A percentile compares a stretch with the other conserved stretches of the same genome.
These are phyloP conservation scores for Oryza longistaminata DNA, from an alignment of 176 grass and related monocot genomes.

Conservation along the genomic window DNA sequence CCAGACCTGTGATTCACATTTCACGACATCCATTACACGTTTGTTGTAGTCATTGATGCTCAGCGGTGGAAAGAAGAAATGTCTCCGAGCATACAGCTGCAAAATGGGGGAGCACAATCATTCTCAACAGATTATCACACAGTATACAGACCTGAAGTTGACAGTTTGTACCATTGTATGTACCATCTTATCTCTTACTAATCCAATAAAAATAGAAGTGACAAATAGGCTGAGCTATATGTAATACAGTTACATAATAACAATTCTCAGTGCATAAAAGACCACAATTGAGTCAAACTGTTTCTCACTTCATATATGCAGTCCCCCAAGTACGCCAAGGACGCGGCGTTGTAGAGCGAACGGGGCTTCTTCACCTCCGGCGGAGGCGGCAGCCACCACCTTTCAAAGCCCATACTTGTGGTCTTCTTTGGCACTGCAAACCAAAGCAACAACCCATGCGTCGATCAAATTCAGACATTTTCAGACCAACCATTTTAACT, in stretches of 20 bases:
- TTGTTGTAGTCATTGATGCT: slow-evolving; percentile 97
- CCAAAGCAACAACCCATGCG: slow-evolving; percentile 23
- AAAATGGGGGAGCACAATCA: slow-evolving; percentile 19
- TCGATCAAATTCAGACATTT: neutral
- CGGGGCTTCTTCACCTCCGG: slow-evolving; percentile 84
- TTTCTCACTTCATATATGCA: slow-evolving; percentile 92
- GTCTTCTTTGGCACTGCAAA: slow-evolving; percentile 48
- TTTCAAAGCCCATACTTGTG: slow-evolving; percentile 83
- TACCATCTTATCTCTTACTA: neutral
- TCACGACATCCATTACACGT: slow-evolving; percentile 90
- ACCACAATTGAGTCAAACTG: neutral
- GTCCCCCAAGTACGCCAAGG: slow-evolving; percentile 93
- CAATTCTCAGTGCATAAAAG: neutral
- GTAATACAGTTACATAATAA: neutral
- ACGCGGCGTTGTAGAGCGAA: slow-evolving; percentile 74
- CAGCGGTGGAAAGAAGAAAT: slow-evolving; percentile 91
- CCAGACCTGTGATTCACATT: slow-evolving; percentile 89
- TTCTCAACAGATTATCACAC: neutral
- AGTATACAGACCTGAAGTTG: slow-evolving; percentile 28
- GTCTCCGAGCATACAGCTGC: slow-evolving; percentile 93
- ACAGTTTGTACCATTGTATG: neutral
- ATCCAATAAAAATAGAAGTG: neutral
- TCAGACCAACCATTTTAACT: neutral
- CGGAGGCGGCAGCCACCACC: slow-evolving; percentile 75
- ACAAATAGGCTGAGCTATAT: neutral